A percentile compares a stretch with the other conserved stretches of the same genome.
Evolutionary conservation across 192 early-diverging fungal species (phyloP).

Genomic region (Gonapodya prolifera): DNA sequence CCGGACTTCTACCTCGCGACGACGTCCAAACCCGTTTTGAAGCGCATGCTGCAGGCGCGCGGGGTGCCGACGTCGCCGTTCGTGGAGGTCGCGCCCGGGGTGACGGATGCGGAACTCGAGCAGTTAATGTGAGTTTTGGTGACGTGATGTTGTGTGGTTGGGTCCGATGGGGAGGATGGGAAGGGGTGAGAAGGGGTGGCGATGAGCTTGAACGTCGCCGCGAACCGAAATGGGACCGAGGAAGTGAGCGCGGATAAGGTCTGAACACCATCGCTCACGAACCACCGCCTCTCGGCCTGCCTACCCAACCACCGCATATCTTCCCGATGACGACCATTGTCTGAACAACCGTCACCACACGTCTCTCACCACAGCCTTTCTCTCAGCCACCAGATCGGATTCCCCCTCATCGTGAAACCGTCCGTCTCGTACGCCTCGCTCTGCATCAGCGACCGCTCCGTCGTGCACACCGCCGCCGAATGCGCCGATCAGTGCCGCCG

Average conservation of each 20-base stretch:
- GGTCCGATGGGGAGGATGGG: too few species aligned
- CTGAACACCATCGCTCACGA: too few species aligned
- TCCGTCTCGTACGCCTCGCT: constrained; percentile 32
- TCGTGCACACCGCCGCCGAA: constrained; percentile 15
- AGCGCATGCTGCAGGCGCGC: constrained; percentile 7
- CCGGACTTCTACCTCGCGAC: neutral
- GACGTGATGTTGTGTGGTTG: neutral
- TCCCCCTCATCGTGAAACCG: constrained; percentile 33
- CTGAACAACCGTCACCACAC: too few species aligned
- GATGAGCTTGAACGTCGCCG: too few species aligned
- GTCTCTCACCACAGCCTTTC: neutral
- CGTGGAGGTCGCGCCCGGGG: constrained; percentile 6
- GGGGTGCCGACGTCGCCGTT: constrained; percentile 18
- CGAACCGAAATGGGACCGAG: too few species aligned
- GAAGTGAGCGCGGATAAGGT: too few species aligned
- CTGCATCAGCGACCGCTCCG: constrained; percentile 21
- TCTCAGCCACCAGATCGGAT: constrained; percentile 9
- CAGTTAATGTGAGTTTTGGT: neutral
- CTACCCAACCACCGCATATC: too few species aligned
- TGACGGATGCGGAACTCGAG: neutral
- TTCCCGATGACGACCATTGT: too few species aligned
- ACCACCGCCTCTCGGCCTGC: too few species aligned
- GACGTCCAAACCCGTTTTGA: constrained; percentile 4
- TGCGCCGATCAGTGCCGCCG: constrained; percentile 18
- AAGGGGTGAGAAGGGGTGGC: too few species aligned